A percentile compares a stretch with the other conserved stretches of the same genome.
phyloP scores from a whole-genome alignment of 176 grass and related monocot genomes.

The Luzula sylvatica region DNA sequence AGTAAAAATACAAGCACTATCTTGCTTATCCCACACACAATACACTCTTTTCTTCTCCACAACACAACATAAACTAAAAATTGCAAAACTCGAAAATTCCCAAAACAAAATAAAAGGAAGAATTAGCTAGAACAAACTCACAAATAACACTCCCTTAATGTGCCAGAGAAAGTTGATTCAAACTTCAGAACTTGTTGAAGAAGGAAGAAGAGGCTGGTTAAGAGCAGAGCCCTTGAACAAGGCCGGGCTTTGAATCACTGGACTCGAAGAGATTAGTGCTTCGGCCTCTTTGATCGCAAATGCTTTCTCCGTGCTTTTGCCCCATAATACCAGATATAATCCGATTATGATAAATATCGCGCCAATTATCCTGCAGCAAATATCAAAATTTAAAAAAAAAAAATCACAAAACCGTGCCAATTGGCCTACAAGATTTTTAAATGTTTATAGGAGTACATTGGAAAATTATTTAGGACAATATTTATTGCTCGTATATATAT shows the following conservation, averaged over 20 bases:
- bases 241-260: neutral
- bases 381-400: too few species aligned
- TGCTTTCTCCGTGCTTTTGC: constrained; percentile 66
- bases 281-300: constrained; percentile 31
- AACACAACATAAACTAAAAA: neutral
- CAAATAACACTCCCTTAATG: neutral
- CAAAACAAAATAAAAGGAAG: neutral
- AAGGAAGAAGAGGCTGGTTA: constrained; percentile 61
- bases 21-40: constrained; percentile 9
- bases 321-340: constrained; percentile 90
- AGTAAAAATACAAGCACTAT: constrained; percentile 1
- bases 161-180: constrained; percentile 15
- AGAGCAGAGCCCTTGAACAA: constrained; percentile 34
- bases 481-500: too few species aligned
- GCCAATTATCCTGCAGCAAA: constrained; percentile 51
- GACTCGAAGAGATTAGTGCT: neutral
- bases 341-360: constrained; percentile 71
- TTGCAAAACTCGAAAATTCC: neutral
- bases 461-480: too few species aligned
- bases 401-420: too few species aligned
- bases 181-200: constrained; percentile 51
- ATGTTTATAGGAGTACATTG: too few species aligned
- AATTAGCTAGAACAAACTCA: neutral
- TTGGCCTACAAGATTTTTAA: too few species aligned
- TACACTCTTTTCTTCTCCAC: constrained; percentile 4